Evolutionary conservation across 352 stramenopile genomes (phyloP), one percentile per base, ranked within the genome.

Genomic region (Phytophthora pistaciae): DNA sequence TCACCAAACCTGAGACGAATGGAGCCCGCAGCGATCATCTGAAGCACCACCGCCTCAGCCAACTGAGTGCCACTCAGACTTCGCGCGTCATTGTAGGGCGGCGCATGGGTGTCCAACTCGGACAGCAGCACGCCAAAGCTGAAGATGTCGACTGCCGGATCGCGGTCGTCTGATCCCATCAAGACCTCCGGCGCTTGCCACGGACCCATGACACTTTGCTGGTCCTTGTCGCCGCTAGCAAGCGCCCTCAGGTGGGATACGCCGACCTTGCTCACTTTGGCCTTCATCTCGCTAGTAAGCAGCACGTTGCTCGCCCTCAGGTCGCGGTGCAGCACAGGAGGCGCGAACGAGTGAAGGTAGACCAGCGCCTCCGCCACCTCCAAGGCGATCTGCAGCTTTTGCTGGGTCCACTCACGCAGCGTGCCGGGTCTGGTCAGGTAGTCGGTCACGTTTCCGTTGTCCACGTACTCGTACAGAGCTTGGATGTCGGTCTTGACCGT

Each of bases 401-500:
- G 58, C 8, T 72, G 27, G 3, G 64, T 78, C 82, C 82, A 92
- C n/a, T 77, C 48, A 25, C 53, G 58, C 8, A 64, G 48, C 20
- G 70, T 64, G 10, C 58, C 60, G 14, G 63, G 60, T 7, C 55
- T 68, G 18, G 64, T 58, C 33, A 92, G 60, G 33, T 83, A 82
- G 16, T 67, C 67, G 16, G 74, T 68, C 53, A 92, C 46, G 58
- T 86, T 84, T 40, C 82, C 83, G 50, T 78, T 77, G 44, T 84
- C 74, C 81, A 89, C 82, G 68, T 88, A 91, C 68, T 92, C 83
- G 55, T 83, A 88, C 2, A 92, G 65, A n/a, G 74, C 84, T 40
- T 89, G 78, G 1, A 92, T 63, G 56, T 91, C 82, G 11, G 72
- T 74, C 38, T 83, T 75, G 53, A 76, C 76, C 1, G 75, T 88